phyloP scores from a whole-genome alignment of 345 rosid genomes.

The Salix caprea region DNA sequence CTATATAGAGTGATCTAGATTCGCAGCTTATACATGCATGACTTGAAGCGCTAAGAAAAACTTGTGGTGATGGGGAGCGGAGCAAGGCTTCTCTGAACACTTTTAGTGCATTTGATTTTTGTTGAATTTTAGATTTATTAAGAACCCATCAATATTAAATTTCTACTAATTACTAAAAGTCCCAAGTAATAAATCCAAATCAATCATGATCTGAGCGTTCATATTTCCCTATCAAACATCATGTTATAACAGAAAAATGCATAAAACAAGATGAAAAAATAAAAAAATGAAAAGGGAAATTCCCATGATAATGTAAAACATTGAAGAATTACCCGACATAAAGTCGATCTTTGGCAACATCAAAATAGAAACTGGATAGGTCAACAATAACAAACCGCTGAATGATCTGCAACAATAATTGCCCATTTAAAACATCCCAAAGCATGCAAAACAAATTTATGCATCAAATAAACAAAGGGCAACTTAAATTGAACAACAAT shows the following conservation, averaged over 20 bases:
- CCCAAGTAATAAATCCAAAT: too few species aligned
- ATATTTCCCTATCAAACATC: too few species aligned
- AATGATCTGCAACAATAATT: constrained; percentile 50
- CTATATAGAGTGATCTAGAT: neutral
- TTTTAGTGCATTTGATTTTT: too few species aligned
- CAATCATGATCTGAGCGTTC: too few species aligned
- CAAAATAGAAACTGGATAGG: constrained; percentile 90
- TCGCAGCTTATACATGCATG: neutral
- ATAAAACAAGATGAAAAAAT: neutral
- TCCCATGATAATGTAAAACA: neutral
- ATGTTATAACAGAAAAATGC: too few species aligned
- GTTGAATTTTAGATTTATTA: too few species aligned
- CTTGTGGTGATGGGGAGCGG: too few species aligned
- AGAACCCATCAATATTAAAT: too few species aligned
- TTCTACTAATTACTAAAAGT: too few species aligned
- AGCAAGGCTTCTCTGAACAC: too few species aligned
- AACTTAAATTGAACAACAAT: neutral
- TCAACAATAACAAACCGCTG: constrained; percentile 86
- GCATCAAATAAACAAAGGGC: neutral
- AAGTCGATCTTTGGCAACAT: constrained; percentile 91
- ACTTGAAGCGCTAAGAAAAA: too few species aligned
- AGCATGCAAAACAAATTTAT: neutral
- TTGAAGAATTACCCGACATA: constrained; percentile 74
- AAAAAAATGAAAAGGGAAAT: neutral
- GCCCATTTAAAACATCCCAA: neutral